Evolutionary conservation across 129 eudicot genomes (phyloP), one percentile per base, ranked within the genome.

Genomic region (Scalesia atractyloides): DNA sequence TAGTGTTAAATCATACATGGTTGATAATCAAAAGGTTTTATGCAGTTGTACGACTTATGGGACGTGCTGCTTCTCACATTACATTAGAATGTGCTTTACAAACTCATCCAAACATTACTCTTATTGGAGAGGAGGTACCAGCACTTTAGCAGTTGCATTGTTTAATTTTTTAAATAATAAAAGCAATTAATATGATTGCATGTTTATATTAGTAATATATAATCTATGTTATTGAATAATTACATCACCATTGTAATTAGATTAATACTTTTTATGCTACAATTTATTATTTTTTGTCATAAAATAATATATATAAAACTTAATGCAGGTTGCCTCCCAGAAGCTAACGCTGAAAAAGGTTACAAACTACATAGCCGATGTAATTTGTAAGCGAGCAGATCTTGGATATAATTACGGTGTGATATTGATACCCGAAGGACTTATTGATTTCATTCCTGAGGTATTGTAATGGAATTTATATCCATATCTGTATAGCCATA

Each of bases 51-150:
- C 83, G 99, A 59, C 97, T 95, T 68, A 95, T 95, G 99, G 99
- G 99, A 7, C 96, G 99, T 81, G 97, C 99, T 69, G 99, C 99
- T 73, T 94, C 99, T 36, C 99, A 90, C 83, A 94, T 94, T 70
- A 94, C 99, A 43, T 82, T 94, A 65, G 99, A 95, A 85, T 95
- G 99, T 88, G 99, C 99, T 68, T 79, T 95, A 80, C 99, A 95
- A 82, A 95, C 99, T 73, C 99, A 95, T 72, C 99, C 99, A 62
- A 95, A 95, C 81, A 86, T 95, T 72, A 84, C 92, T 78, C 97
- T 95, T 71, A 95, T 95, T 70, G 99, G 99, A 72, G 99, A 95
- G 77, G 99, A 95, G 97, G 99, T 90, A 79, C 53, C 7, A 24
- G n/a, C 12, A 20, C 10, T 14, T 54, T 41, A 58, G 18, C 67